Evolutionary conservation across 805 yeast species (phyloP), one percentile per base, ranked within the genome.

Genomic region (Candida palmyrensis): DNA sequence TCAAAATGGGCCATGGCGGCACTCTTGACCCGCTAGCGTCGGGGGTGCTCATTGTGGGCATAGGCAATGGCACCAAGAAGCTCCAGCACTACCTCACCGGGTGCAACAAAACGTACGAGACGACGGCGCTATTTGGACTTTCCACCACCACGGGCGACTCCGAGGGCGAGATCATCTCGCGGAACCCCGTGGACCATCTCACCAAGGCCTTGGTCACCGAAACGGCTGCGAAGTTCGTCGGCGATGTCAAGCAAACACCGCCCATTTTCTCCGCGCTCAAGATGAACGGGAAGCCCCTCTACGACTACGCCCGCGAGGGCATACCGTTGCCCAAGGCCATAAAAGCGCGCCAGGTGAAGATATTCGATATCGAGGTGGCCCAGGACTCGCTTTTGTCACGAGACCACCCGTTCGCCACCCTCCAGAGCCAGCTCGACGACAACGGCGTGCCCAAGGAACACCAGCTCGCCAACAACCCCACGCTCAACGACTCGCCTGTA

Each of bases 1-100:
- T 89, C 21, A 92, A 92, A 50, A 82, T 90, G 68, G 99, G 99
- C 1, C 99, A 92, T 56, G 99, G 98, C 13, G 99, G 99, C 7
- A 92, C 99, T 0, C 65, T 92, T 24, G 99, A 92, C 50, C 97
- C 97, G 0, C 59, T 85, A 27, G 99, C 99, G 0, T 79, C 88
- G n/a, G 99, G 99, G 8, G 89, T 90, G 1, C 57, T 85, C 26
- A 90, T 94, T 2, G 69, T 92, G 35, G 99, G 98, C 4, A 75
- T 92, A n/a, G 96, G 96, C 5, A 41, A 68, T 1, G 98, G 98
- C 3, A 92, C 99, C 2, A 94, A 90, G 54, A 66, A 73, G 51
- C 63, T 92, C 27, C 81, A 77, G 36, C 66, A 73, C 39, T 88
- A 82, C 49, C 66, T 90, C 14, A 77, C 77, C 19, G 82, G 80